Percentiles rank a stretch among this genome's conserved stretches.
These are phyloP conservation scores for Ganoderma leucocontextum DNA, from an alignment of 1,284 basidiomycete genomes.

Conservation along the genomic window DNA sequence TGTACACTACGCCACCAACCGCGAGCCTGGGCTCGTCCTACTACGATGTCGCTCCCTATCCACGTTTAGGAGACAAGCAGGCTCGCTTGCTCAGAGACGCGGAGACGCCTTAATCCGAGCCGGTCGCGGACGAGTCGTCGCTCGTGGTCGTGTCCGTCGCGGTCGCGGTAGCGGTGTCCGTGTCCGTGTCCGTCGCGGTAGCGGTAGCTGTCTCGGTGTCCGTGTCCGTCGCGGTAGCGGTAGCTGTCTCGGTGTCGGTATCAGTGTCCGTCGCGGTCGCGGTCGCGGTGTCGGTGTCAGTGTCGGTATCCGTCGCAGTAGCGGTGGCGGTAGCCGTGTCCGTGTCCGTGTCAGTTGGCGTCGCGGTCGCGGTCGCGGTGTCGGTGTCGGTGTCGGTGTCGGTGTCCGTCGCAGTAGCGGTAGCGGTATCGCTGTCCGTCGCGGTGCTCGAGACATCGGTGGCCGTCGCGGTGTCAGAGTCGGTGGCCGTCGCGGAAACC, in stretches of 20 bases:
- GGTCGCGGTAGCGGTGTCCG: not conserved
- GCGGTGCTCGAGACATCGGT: not conserved
- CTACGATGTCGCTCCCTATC: not conserved
- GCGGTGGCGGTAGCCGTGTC: not conserved
- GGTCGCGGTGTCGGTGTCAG: not conserved
- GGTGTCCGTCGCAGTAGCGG: too few species aligned
- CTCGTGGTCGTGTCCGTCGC: not conserved
- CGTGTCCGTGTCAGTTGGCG: too few species aligned
- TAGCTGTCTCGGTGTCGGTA: not conserved
- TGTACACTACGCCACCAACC: not conserved
- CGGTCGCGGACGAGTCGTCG: not conserved
- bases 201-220: not conserved
- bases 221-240: not conserved
- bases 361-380: not conserved
- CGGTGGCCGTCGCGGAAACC: not conserved
- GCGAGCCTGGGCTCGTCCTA: not conserved
- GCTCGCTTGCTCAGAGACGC: not conserved
- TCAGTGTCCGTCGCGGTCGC: not conserved
- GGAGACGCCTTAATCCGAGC: not conserved
- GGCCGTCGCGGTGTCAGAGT: not conserved
- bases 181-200: not conserved
- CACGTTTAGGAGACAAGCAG: not conserved
- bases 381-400: not conserved
- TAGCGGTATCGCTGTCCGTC: too few species aligned
- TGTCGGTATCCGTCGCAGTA: not conserved